phyloP scores from a whole-genome alignment of 768 basidiomycete species.

The Phylloporus sp. region DNA sequence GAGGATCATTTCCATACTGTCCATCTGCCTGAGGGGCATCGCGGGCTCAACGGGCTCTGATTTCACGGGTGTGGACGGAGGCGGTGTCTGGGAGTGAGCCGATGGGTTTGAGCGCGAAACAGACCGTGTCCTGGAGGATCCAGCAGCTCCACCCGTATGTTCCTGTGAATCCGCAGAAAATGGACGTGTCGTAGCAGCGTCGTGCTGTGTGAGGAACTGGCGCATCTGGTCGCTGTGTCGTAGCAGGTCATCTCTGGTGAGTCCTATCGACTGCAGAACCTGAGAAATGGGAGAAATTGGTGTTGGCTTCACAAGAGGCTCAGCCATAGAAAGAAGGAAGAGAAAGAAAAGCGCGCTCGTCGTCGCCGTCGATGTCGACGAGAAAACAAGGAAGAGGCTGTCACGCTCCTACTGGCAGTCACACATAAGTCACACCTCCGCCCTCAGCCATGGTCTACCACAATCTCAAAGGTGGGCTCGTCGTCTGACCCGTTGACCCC shows the following conservation, averaged over 20 bases:
- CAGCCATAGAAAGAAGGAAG: constrained; percentile 16
- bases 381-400: constrained; percentile 9
- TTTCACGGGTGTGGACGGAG: constrained; percentile 60
- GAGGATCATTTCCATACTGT: constrained; percentile 75
- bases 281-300: constrained; percentile 66
- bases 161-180: constrained; percentile 34
- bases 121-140: constrained; percentile 40
- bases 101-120: constrained; percentile 51
- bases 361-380: constrained; percentile 21
- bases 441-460: constrained; percentile 63
- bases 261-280: constrained; percentile 64
- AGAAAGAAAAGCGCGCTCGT: constrained; percentile 8
- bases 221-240: constrained; percentile 78
- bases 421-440: constrained; percentile 19
- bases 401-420: constrained; percentile 20
- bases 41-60: constrained; percentile 51
- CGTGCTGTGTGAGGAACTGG: constrained; percentile 63
- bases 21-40: constrained; percentile 54
- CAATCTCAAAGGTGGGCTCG: constrained; percentile 72
- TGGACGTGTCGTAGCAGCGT: constrained; percentile 43
- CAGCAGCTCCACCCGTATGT: constrained; percentile 36
- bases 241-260: constrained; percentile 72
- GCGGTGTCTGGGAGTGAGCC: constrained; percentile 32
- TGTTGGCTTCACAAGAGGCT: constrained; percentile 23
- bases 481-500: background rate